These are phyloP conservation scores for Sungouiozyma ichnusensis DNA, from an alignment of 805 yeast species.

Conservation along the genomic window DNA sequence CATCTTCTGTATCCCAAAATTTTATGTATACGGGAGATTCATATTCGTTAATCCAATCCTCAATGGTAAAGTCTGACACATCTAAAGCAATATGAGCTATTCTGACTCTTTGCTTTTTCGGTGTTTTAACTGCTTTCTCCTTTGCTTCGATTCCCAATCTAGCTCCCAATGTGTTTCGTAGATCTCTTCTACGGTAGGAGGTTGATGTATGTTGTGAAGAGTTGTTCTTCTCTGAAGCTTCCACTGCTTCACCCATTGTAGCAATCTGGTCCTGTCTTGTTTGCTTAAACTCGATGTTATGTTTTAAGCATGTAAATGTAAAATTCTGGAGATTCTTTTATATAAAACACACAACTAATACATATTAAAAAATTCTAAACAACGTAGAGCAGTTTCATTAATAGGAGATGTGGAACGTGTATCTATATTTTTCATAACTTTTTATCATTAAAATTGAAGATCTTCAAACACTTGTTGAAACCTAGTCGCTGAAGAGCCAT, in stretches of 20 bases:
- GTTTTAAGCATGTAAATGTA: no score
- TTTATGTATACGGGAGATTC: constrained; percentile 13
- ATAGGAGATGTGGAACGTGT: no score
- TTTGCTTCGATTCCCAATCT: not conserved
- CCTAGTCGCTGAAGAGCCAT: constrained; percentile 11
- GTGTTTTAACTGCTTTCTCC: not conserved
- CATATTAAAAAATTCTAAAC: no score
- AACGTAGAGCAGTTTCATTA: no score
- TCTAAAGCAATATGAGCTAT: constrained; percentile 21
- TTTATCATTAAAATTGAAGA: constrained; percentile 5
- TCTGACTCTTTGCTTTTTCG: constrained; percentile 17
- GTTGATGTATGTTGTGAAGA: not conserved
- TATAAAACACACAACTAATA: no score
- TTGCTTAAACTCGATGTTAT: no score
- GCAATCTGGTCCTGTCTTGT: no score
- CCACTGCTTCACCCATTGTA: not conserved
- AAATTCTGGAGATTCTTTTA: no score
- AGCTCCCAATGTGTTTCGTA: constrained; percentile 21
- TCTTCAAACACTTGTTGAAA: constrained; percentile 12
- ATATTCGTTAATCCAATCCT: constrained; percentile 25
- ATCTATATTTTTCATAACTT: no score
- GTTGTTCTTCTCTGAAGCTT: not conserved
- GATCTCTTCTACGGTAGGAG: constrained; percentile 24
- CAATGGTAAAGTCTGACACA: constrained; percentile 23
- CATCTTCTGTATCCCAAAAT: constrained; percentile 20